A percentile compares a stretch with the other conserved stretches of the same genome.
These are phyloP conservation scores for Rusavskia elegans DNA, from an alignment of 495 filamentous ascomycete species.

Conservation along the genomic window DNA sequence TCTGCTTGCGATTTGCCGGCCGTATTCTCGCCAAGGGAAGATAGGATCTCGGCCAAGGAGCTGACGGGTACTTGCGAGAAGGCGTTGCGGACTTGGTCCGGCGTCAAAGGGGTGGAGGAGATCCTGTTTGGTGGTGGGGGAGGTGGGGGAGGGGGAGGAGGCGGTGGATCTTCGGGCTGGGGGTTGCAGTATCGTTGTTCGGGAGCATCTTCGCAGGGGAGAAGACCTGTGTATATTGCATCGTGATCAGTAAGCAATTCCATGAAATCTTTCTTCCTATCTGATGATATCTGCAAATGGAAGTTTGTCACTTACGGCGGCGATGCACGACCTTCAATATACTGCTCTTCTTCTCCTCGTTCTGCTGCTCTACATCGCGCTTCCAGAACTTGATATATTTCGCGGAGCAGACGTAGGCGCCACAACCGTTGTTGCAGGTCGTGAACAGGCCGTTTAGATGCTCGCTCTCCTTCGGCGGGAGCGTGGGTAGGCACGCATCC, in stretches of 20 bases:
- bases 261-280: not conserved
- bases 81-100: not conserved
- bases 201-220: not conserved
- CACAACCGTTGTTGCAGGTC: not conserved
- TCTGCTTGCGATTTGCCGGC: not conserved
- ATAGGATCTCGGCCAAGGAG: not conserved
- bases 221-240: not conserved
- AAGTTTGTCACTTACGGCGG: not conserved
- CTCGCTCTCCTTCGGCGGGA: not conserved
- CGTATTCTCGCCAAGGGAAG: not conserved
- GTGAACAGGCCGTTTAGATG: not conserved
- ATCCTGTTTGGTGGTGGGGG: not conserved
- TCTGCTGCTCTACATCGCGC: too few species aligned
- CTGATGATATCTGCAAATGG: not conserved
- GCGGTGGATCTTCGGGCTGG: too few species aligned
- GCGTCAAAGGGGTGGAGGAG: not conserved
- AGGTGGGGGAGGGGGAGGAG: not conserved
- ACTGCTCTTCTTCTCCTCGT: not conserved
- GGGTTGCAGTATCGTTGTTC: not conserved
- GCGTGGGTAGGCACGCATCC: not conserved
- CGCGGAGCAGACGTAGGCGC: not conserved
- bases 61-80: not conserved
- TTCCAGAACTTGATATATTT: not conserved
- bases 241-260: not conserved
- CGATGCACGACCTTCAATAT: not conserved